These are phyloP conservation scores for Hypericum androsaemum DNA, from an alignment of 345 rosid species.

Conservation along the genomic window DNA sequence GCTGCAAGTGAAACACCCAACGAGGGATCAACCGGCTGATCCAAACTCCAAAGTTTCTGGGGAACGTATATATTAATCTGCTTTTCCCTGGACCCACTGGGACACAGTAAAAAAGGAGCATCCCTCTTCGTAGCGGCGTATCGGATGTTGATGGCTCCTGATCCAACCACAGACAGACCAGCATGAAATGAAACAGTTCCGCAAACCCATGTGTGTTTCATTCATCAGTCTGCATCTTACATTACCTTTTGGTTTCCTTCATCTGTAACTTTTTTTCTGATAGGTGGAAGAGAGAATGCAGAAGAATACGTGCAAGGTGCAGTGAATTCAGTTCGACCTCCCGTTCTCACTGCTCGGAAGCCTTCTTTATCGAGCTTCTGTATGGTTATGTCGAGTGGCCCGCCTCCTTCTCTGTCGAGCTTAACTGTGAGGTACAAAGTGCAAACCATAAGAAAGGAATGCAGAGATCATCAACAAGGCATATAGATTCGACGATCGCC, in stretches of 20 bases:
- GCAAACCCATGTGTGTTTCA: no score
- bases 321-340: neutral
- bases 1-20: neutral
- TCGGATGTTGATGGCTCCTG: no score
- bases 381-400: neutral
- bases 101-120: neutral
- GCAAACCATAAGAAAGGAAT: neutral
- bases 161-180: no score
- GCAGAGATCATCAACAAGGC: neutral
- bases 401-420: constrained; percentile 1
- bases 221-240: no score
- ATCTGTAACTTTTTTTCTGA: neutral
- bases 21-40: neutral
- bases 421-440: neutral
- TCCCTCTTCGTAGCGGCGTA: no score
- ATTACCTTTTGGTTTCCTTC: no score
- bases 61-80: neutral
- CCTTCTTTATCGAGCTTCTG: neutral
- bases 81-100: constrained; percentile 1
- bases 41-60: neutral
- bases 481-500: neutral
- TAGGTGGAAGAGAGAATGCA: neutral
- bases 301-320: neutral
- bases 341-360: neutral
- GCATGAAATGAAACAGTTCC: no score